Conservation (phyloP, 306 rosid species). For the Rosa persica region DNA sequence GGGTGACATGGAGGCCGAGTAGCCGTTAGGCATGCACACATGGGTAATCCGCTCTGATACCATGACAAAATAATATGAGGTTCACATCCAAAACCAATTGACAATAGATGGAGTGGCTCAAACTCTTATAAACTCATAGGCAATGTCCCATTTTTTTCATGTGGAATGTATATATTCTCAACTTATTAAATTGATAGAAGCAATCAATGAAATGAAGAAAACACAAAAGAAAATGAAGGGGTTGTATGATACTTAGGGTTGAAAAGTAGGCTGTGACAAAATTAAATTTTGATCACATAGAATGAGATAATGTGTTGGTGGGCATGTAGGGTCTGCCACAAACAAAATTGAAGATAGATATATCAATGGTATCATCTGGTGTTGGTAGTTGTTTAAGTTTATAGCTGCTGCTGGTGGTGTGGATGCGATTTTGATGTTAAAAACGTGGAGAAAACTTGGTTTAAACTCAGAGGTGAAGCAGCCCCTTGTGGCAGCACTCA, state of each 20-base stretch:
- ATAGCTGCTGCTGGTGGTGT: constrained; percentile 6
- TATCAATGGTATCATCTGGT: constrained; percentile 13
- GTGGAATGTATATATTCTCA: too few species aligned
- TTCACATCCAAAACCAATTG: too few species aligned
- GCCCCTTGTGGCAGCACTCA: not conserved
- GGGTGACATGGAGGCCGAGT: too few species aligned
- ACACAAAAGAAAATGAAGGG: not conserved
- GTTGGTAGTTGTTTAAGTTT: not conserved
- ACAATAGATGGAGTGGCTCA: too few species aligned
- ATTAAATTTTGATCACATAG: not conserved
- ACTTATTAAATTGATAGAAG: constrained; percentile 4
- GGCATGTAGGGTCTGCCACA: constrained; percentile 29
- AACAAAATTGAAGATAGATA: constrained; percentile 8
- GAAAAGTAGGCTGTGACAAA: constrained; percentile 3
- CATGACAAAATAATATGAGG: too few species aligned
- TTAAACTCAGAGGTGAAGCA: not conserved
- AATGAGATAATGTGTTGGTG: not conserved
- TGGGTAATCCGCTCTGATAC: too few species aligned
- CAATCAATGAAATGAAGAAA: constrained; percentile 12
- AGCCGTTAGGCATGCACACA: too few species aligned
- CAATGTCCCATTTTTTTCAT: too few species aligned
- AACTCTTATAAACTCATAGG: too few species aligned
- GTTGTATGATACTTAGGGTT: not conserved
- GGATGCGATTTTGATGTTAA: constrained; percentile 5
- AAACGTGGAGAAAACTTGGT: constrained; percentile 27